These are phyloP conservation scores for Trametes sp. DNA, from an alignment of 1,284 basidiomycete genomes.

Conservation along the genomic window DNA sequence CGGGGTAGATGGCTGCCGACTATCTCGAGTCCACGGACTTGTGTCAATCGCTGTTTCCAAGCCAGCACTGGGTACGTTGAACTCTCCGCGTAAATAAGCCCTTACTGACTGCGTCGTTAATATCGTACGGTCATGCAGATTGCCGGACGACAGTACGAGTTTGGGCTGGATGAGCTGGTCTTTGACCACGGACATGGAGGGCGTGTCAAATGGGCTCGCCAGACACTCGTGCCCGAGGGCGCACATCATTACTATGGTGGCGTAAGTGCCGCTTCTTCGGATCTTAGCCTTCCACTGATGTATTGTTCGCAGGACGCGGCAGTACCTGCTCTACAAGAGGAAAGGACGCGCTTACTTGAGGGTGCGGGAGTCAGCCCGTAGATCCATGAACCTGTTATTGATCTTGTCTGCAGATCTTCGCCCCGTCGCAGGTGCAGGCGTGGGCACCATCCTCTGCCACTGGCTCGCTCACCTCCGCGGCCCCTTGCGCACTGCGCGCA, in stretches of 20 bases:
- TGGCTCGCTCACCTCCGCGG: not conserved
- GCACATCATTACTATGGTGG: not conserved
- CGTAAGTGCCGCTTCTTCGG: not conserved
- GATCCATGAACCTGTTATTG: too few species aligned
- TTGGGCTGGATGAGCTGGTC: not conserved
- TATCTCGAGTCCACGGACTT: not conserved
- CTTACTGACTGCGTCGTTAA: not conserved
- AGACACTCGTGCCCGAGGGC: not conserved
- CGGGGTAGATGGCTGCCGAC: not conserved
- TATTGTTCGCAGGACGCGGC: not conserved
- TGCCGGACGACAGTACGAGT: not conserved
- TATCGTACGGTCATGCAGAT: not conserved
- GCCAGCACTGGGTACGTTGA: not conserved
- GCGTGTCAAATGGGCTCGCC: not conserved
- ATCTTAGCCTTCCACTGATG: too few species aligned
- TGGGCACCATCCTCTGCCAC: not conserved
- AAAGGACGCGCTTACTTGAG: not conserved
- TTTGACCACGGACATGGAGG: not conserved
- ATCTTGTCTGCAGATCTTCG: not conserved
- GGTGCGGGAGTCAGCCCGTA: too few species aligned
- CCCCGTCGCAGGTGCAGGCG: not conserved
- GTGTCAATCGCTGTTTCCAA: not conserved
- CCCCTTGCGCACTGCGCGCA: not conserved
- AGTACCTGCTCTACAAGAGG: not conserved
- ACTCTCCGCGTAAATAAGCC: not conserved